Evolutionary conservation across 305 asterid genomes (phyloP), one percentile per base, ranked within the genome.

Genomic region (Plantago coronopus): DNA sequence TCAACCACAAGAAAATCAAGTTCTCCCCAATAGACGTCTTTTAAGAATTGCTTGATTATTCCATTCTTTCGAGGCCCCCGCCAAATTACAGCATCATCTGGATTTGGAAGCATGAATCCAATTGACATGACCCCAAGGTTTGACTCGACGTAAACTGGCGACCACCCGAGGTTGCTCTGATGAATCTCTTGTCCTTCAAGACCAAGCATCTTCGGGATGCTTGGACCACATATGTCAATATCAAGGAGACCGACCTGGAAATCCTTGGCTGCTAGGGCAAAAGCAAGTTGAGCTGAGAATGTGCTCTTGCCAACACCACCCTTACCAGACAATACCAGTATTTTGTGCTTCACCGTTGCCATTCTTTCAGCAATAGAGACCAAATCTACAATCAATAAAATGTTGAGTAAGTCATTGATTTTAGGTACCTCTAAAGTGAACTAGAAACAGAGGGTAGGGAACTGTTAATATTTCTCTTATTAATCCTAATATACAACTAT

Each of bases 231-330:
- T 18, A 90, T 85, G 71, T 85, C 96, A 17, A 90, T 78, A 59
- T 90, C 97, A 21, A 90, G 97, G 17, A 90, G 94, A 68, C 96
- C 94, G 2, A 88, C 97, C 67, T 83, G 86, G 69, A 80, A 88
- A 75, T 81, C 91, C 97, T 71, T 88, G 40, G 82, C 80, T n/a
- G 94, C 91, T 20, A 90, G 80, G 38, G 94, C 87, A 61, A 77
- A 90, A 27, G 97, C 78, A 69, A 90, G 91, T 67, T 90, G 97
- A 40, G 95, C 95, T 1, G 96, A 85, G 79, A 90, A 79, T 14
- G 97, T 90, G 71, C 96, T 90, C 93, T 90, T 90, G 61, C 97
- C 96, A 44, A 90, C 97, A 60, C 97, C 97, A 43, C 97, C 97
- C 62, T 90, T 87, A 45, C 97, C 97, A 9, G 97, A 90, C 17